These are phyloP conservation scores for Peronosclerospora sorghi DNA, from an alignment of 352 stramenopile genomes.

Conservation along the genomic window DNA sequence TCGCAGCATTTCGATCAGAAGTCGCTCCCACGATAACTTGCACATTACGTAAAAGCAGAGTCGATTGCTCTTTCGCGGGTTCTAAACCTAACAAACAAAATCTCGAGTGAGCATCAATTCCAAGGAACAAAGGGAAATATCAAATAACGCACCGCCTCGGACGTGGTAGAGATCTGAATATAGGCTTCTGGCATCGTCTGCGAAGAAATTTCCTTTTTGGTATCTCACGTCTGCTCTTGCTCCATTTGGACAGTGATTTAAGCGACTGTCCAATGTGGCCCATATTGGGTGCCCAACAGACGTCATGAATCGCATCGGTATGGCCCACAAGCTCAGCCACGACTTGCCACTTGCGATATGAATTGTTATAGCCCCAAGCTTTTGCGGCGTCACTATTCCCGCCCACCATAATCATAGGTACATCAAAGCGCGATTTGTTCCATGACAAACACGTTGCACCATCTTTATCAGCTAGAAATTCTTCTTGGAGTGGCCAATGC, in stretches of 20 bases:
- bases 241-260: constrained; percentile 15
- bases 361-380: too few relatives aligned
- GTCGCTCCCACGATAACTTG: constrained; percentile 52
- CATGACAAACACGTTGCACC: too few relatives aligned
- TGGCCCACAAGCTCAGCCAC: too few relatives aligned
- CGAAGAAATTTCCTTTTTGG: constrained; percentile 3
- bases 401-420: too few relatives aligned
- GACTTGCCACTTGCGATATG: too few relatives aligned
- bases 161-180: constrained; percentile 43
- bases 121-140: not conserved
- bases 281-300: too few relatives aligned
- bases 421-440: too few relatives aligned
- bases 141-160: constrained; percentile 27
- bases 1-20: constrained; percentile 6
- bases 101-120: constrained; percentile 1
- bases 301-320: too few relatives aligned
- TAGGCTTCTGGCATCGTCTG: constrained; percentile 22
- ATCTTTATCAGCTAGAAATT: too few relatives aligned
- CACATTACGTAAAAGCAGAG: constrained; percentile 34
- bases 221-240: constrained; percentile 9
- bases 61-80: constrained; percentile 37
- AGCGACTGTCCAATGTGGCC: constrained; percentile 37
- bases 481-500: too few relatives aligned
- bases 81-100: constrained; percentile 13
- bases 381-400: too few relatives aligned